Evolutionary conservation across 2,329 filamentous ascomycete genomes (phyloP), one percentile per base, ranked within the genome.

Genomic region (Trichoderma semiorbis): DNA sequence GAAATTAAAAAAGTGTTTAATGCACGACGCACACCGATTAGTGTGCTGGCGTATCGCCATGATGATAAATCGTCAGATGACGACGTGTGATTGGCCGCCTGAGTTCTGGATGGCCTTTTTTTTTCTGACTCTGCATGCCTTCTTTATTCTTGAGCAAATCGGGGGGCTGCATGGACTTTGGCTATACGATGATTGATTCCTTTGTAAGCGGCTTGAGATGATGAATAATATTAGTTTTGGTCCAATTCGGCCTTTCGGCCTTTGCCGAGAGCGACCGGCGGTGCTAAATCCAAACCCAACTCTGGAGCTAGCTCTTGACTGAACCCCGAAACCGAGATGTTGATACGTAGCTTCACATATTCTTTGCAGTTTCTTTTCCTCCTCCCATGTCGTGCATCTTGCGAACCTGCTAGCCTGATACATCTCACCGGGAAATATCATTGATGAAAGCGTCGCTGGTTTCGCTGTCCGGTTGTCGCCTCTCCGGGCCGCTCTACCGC

Each of bases 1-100:
- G 50, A 2, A 28, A 26, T 39, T 21, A 28, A 43, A n/a, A 4
- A 18, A 10, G 76, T 77, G 57, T 77, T 77, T 58, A 76, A 76
- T 26, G 72, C 75, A 21, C 74, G 73, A 50, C 72, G 71, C 12
- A 71, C 67, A 26, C 73, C 70, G 7, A 70, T 72, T 24, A 75
- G 75, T 21, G 58, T 74, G 11, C 60, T 66, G 57, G 32, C 65
- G 24, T 65, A 72, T 43, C 50, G 57, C 58, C 62, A 67, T 32
- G 68, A 67, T 34, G 53, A 66, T 39, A 70, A 67, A 72, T 58
- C 61, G 18, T 72, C 53, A 14, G 68, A 70, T 24, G 71, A 70
- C 28, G 68, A 67, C 24, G 53, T 60, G 21, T 71, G 39, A 66
- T 43, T 32, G 69, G 50, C 50, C 39, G 50, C 12, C 7, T 8